Percentiles rank a stretch among this genome's conserved stretches.
Conservation (phyloP, 768 basidiomycete species). For the Suillus fuscotomentosus region DNA sequence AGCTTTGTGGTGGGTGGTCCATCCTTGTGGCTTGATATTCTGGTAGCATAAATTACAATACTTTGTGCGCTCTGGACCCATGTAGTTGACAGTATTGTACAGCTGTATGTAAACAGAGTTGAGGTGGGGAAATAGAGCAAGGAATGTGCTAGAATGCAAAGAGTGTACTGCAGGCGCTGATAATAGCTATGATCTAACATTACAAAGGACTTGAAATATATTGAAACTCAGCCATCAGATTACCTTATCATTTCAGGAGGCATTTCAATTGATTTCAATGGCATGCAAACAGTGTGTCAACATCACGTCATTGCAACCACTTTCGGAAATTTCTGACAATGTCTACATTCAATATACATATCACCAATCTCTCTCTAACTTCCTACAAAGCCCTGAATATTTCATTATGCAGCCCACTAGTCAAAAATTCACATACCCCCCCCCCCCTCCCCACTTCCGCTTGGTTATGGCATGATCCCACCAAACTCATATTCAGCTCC, state of each 20-base stretch:
- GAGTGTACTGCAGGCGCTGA: background rate
- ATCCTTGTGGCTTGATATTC: background rate
- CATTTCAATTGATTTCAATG: background rate
- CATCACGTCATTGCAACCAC: too few species aligned
- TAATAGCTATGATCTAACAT: background rate
- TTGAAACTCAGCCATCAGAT: background rate
- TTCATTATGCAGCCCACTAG: too few species aligned
- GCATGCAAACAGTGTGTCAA: background rate
- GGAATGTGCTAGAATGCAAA: background rate
- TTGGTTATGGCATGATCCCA: too few species aligned
- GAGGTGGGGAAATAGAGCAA: background rate
- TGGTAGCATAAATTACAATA: background rate
- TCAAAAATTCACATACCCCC: too few species aligned
- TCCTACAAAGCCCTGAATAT: too few species aligned
- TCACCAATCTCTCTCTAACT: too few species aligned
- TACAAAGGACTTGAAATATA: background rate
- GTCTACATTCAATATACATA: too few species aligned
- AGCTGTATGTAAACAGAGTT: background rate
- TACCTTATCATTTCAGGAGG: background rate
- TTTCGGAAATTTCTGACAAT: background rate
- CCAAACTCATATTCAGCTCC: too few species aligned
- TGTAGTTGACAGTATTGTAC: background rate
- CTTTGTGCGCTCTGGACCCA: background rate
- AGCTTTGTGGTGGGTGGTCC: background rate
- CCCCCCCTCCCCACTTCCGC: too few species aligned